These are phyloP conservation scores for Helminthosporium solani DNA, from an alignment of 2,329 filamentous ascomycete species.

Conservation along the genomic window DNA sequence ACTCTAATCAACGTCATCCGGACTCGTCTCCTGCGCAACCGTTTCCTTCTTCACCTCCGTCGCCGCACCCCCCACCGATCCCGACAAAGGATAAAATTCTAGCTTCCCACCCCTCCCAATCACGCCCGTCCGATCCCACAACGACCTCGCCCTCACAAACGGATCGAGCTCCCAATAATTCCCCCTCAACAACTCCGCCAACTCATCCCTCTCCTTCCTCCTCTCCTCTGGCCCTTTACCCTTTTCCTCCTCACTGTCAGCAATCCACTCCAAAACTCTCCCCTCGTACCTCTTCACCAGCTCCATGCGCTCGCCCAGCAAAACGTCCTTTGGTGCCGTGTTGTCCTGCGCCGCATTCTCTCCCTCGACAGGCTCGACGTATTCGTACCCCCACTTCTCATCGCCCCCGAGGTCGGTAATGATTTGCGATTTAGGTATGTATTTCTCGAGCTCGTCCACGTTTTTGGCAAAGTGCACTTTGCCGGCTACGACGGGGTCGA, in stretches of 20 bases:
- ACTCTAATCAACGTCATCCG: conserved; percentile 43
- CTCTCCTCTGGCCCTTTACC: conserved; percentile 45
- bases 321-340: conserved; percentile 61
- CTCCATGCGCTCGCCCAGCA: conserved; percentile 63
- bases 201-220: conserved; percentile 58
- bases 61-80: too few species aligned
- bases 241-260: conserved; percentile 41
- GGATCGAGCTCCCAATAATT: conserved; percentile 92
- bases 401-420: conserved; percentile 82
- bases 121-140: conserved; percentile 80
- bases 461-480: conserved; percentile 94
- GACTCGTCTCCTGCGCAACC: conserved; percentile 24
- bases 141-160: conserved; percentile 76
- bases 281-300: conserved; percentile 74
- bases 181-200: conserved; percentile 64
- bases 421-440: conserved; percentile 69
- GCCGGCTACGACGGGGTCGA: conserved; percentile 90
- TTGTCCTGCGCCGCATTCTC: conserved; percentile 78
- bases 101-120: conserved; percentile 67
- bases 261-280: conserved; percentile 74
- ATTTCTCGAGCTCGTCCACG: conserved; percentile 73
- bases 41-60: conserved; percentile 5
- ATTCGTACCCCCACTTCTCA: conserved; percentile 81
- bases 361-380: conserved; percentile 70
- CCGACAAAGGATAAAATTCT: conserved; percentile 63